Base-by-base conservation (phyloP, 495 filamentous ascomycete species). In the Haplographium delicatum region DNA sequence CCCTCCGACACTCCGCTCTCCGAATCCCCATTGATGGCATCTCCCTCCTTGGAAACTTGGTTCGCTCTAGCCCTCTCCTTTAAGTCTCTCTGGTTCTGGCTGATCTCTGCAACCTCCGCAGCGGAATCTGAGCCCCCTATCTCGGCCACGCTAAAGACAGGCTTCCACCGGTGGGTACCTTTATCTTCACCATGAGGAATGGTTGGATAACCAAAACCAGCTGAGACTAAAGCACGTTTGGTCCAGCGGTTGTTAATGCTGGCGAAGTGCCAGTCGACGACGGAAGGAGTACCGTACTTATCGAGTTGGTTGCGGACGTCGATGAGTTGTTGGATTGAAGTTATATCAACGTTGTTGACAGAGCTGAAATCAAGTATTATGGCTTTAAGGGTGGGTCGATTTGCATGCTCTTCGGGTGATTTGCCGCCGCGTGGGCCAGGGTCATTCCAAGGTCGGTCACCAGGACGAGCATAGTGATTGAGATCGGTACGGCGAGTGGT, bases 281-380 rank as follows among this genome's bases (percentile, higher is more conserved):
- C 72, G 9, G 90, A 84, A 0, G 93, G 93, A 0, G 84, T 67
- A 13, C 88, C 79, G 64, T 96, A 95, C 11, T 83, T 78, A 66
- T 97, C 93, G 18, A 98, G 82, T 64, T 97, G 94, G 67, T 97
- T 98, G 65, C 93, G 90, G 2, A 98, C 89, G 59, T 98, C 93
- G 66, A 98, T 95, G 31, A 98, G 72, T 65, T 93, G 86, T 70
- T 98, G 93, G 1, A 96, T 79, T 0, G 89, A 95, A 1, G 93
- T 96, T 47, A 95, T 81, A 58, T 98, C 93, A 42, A 96, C 88
- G 58, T 96, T 91, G 69, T 98, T 96, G 59, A 98, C 93, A 0
- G 88, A 90, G 31, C 84, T 87, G 67, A 98, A 94, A 64, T 98
- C 93, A 16, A 98, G 82, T 49, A 98, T 95, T 61, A 98, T 74